These are phyloP conservation scores for Pseudocercospora ulei DNA, from an alignment of 2,329 filamentous ascomycete genomes.

Conservation along the genomic window DNA sequence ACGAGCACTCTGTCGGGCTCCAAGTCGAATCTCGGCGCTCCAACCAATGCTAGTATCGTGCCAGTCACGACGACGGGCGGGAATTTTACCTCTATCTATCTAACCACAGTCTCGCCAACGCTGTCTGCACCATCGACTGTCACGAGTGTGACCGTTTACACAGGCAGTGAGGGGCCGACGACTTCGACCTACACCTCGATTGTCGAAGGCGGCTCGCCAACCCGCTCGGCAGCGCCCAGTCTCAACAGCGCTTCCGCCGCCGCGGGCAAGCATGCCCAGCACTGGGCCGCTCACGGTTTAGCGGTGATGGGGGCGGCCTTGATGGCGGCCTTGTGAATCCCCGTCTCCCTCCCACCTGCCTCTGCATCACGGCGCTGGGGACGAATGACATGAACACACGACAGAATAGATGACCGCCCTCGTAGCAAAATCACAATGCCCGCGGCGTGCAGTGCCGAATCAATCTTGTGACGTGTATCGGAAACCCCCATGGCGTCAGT, in stretches of 20 bases:
- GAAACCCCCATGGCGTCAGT: too few species aligned
- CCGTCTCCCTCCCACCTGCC: too few species aligned
- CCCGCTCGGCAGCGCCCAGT: constrained; percentile 9
- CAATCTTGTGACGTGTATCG: too few species aligned
- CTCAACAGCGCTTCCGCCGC: constrained; percentile 15
- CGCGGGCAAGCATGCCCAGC: background rate
- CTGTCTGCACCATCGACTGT: constrained; percentile 13
- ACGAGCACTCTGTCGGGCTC: constrained; percentile 13
- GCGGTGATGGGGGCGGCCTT: constrained; percentile 10
- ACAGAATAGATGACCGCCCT: too few species aligned
- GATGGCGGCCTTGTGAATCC: constrained; percentile 12
- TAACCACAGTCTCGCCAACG: constrained; percentile 13
- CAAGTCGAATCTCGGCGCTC: constrained; percentile 4
- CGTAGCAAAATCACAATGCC: too few species aligned
- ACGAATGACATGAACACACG: too few species aligned
- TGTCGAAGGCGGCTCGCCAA: constrained; percentile 9
- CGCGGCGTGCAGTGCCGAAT: too few species aligned
- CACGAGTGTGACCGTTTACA: constrained; percentile 16
- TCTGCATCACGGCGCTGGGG: too few species aligned
- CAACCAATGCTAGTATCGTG: constrained; percentile 10
- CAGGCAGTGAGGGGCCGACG: constrained; percentile 12
- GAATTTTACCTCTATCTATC: constrained; percentile 15
- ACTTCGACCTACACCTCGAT: constrained; percentile 14
- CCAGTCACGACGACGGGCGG: constrained; percentile 7
- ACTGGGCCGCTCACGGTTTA: constrained; percentile 10